Base-by-base conservation (phyloP, 805 yeast species). In the Brettanomyces anomalus region DNA sequence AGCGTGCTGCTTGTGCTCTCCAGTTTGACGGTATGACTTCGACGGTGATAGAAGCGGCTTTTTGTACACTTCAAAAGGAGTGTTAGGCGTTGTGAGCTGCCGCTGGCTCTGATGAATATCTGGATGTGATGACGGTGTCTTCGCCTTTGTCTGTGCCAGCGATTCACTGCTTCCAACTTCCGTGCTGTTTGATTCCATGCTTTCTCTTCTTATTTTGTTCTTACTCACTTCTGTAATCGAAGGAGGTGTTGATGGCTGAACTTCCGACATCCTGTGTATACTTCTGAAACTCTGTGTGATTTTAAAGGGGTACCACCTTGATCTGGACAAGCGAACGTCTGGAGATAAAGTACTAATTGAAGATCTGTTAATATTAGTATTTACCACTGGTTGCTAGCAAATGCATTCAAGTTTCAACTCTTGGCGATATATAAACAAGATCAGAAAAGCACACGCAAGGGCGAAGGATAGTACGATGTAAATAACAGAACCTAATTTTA, bases 401-500 rank as follows among this genome's bases (percentile, higher is more conserved):
- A n/a, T n/a, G n/a, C n/a, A n/a, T n/a, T n/a, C n/a, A n/a, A n/a
- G n/a, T n/a, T n/a, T n/a, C n/a, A n/a, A n/a, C n/a, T n/a, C n/a
- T n/a, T n/a, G n/a, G n/a, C n/a, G n/a, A n/a, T n/a, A n/a, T n/a
- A n/a, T n/a, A n/a, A n/a, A n/a, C n/a, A 7, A 24, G 10, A 24
- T 24, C 28, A 24, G 10, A 24, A 24, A 24, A 11, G 10, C 10
- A 7, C 28, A 7, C 28, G 6, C 28, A 24, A 24, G 10, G 6
- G 28, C 10, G 10, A 24, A 24, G 28, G 10, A 24, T 24, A 7
- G 10, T 24, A 11, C n/a, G 28, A 24, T 24, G 28, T 24, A 24
- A 24, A 24, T 24, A 24, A 7, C 10, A 24, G 10, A 24, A 7
- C 10, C 55, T 51, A 16, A 57, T 74, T 32, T 55, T 75, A 53